Base-by-base conservation (phyloP, 2,329 filamentous ascomycete species). In the Penicillium sp. region DNA sequence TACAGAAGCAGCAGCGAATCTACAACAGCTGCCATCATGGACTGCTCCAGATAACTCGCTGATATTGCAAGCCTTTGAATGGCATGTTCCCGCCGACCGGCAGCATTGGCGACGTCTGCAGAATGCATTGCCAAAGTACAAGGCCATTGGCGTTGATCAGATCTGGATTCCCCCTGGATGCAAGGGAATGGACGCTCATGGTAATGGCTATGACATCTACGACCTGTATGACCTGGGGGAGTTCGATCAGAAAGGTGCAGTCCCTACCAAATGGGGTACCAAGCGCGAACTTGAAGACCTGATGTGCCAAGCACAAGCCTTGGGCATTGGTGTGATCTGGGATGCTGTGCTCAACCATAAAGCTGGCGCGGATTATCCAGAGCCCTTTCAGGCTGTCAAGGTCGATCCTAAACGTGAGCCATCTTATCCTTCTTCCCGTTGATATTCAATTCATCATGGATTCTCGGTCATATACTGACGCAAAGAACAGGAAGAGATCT, bases 341-440 rank as follows among this genome's bases (percentile, higher is more conserved):
- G 88, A 90, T 69, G 84, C 86, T 1, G 86, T 91, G 7, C 74
- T 90, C 43, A 90, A 89, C 65, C 88, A 90, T 69, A 89, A 88
- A 69, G 85, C 86, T 3, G 87, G 82, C 2, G 87, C 85, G 7
- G 88, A 90, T 68, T 78, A 78, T 50, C 85, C 81, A 26, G 87
- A 90, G 68, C 80, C 81, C 52, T 87, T 82, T 55, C 74, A 76
- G 56, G 86, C 84, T 2, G 79, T 88, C 43, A 85, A 87, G 69
- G 87, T 90, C 24, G 82, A 90, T 66, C 70, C 76, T 0, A 70
- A 83, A 54, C 60, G 77, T 77, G 61, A 40, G 61, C 50, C 42
- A 34, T 9, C 9, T 9, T 26, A 4, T 26, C 2, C 5, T 8
- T 38, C 10, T 31, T 11, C 26, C 13, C 1, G 6, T 9, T 35